Conservation (phyloP, 2,329 filamentous ascomycete genomes). For the Ophiocordyceps sinensis region DNA sequence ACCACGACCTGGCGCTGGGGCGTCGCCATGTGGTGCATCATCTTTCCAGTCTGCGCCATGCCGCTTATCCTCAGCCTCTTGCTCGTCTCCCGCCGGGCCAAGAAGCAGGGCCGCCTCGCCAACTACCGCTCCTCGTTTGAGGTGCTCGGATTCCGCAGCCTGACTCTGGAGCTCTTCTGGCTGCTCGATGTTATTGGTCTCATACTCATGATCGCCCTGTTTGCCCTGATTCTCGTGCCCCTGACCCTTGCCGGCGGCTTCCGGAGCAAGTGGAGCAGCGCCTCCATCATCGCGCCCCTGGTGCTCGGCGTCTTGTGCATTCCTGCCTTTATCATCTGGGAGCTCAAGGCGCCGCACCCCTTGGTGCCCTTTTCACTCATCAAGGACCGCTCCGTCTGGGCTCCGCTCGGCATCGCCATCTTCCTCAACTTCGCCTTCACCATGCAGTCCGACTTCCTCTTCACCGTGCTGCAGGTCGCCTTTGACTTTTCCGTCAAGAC, state of each 20-base stretch:
- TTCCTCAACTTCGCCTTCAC: slow-evolving; percentile 38
- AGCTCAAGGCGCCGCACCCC: slow-evolving; percentile 30
- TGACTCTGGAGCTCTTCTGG: slow-evolving; percentile 2
- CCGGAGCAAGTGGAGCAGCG: slow-evolving; percentile 30
- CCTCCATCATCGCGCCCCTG: slow-evolving; percentile 35
- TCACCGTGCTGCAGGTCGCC: slow-evolving; percentile 41
- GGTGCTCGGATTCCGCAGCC: slow-evolving; percentile 1
- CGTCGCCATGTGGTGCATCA: slow-evolving; percentile 48
- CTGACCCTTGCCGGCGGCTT: slow-evolving; percentile 40
- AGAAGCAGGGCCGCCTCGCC: slow-evolving; percentile 8
- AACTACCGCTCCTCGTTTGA: slow-evolving; percentile 17
- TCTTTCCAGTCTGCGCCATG: slow-evolving; percentile 40
- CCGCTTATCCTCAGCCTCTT: slow-evolving; percentile 35
- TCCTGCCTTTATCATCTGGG: slow-evolving; percentile 38
- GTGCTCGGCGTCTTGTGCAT: slow-evolving; percentile 33
- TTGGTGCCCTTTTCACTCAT: slow-evolving; percentile 44
- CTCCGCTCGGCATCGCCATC: slow-evolving; percentile 37
- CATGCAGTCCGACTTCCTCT: slow-evolving; percentile 44
- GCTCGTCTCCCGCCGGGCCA: slow-evolving; percentile 11
- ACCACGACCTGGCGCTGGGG: slow-evolving; percentile 46
- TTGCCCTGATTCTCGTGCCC: slow-evolving; percentile 32
- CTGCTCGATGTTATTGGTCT: slow-evolving; percentile 34
- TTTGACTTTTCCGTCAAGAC: slow-evolving; percentile 40
- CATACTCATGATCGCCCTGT: slow-evolving; percentile 26
- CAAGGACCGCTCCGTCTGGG: slow-evolving; percentile 45